Conservation (phyloP, 208 protist genomes). For the Leishmania braziliensis region DNA sequence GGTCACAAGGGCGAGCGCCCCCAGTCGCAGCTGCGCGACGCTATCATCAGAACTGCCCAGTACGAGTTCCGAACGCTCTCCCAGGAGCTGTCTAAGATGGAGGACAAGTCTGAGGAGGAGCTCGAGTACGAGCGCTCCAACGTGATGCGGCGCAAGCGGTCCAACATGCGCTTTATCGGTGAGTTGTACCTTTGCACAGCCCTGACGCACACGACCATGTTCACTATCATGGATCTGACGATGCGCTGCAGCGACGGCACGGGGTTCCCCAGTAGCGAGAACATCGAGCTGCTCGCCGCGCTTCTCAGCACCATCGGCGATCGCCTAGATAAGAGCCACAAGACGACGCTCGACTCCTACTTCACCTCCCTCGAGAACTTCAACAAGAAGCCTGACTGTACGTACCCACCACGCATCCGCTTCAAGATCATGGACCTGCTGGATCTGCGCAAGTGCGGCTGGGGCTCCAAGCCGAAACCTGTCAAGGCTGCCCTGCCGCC, state of each 20-base stretch:
- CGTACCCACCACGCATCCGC: slow-evolving; percentile 78
- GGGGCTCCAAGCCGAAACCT: slow-evolving; percentile 45
- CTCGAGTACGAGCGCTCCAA: slow-evolving; percentile 55
- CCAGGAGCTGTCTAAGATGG: slow-evolving; percentile 25
- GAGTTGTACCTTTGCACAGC: slow-evolving; percentile 82
- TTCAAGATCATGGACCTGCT: slow-evolving; percentile 91
- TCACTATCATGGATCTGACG: slow-evolving; percentile 68
- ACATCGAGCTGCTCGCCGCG: slow-evolving; percentile 84
- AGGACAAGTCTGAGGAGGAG: slow-evolving; percentile 63
- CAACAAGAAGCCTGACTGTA: slow-evolving; percentile 49
- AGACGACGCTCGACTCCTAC: slow-evolving; percentile 53
- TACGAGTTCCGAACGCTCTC: slow-evolving; percentile 53
- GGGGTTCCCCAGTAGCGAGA: slow-evolving; percentile 55
- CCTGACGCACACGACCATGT: slow-evolving; percentile 70
- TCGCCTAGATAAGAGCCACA: slow-evolving; percentile 57
- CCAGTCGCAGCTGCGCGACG: slow-evolving; percentile 75
- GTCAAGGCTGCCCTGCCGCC: slow-evolving; percentile 20
- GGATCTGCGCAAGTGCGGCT: slow-evolving; percentile 66
- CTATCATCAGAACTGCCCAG: slow-evolving; percentile 63
- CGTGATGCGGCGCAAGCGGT: slow-evolving; percentile 81
- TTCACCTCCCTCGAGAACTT: slow-evolving; percentile 55
- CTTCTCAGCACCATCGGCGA: slow-evolving; percentile 79
- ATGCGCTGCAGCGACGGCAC: slow-evolving; percentile 50
- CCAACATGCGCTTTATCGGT: slow-evolving; percentile 90
- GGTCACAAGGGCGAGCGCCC: slow-evolving; percentile 27